Evolutionary conservation across 805 yeast species (phyloP).

Genomic region (Nakazawaea sp.): DNA sequence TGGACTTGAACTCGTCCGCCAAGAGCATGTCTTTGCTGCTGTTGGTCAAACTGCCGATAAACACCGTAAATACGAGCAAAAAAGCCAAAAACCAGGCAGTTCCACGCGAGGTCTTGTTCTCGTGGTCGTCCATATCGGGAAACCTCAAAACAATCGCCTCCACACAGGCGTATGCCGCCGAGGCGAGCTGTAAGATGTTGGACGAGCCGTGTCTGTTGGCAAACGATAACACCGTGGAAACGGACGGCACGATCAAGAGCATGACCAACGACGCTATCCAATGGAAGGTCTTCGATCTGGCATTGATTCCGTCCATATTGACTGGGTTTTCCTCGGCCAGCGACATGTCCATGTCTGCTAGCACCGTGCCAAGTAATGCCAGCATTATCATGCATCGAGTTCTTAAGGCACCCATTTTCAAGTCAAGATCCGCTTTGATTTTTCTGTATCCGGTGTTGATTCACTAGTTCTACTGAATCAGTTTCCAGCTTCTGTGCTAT

Average conservation of each 20-base stretch:
- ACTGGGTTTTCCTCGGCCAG: conserved; percentile 1
- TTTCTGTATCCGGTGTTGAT: too few relatives aligned
- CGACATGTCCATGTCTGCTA: conserved; percentile 7
- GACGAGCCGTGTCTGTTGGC: conserved; percentile 43
- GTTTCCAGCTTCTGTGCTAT: too few relatives aligned
- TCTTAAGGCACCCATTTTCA: too few relatives aligned
- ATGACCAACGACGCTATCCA: conserved; percentile 49
- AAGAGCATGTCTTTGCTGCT: conserved; percentile 40
- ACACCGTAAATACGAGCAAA: conserved; percentile 38
- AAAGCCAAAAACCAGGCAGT: conserved; percentile 57
- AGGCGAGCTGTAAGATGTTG: conserved; percentile 36
- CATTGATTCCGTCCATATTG: conserved; percentile 19
- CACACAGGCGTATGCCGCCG: conserved; percentile 42
- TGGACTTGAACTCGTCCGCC: conserved; percentile 21
- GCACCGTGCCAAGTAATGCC: neutral
- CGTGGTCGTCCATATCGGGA: conserved; percentile 60
- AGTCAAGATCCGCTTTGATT: too few relatives aligned
- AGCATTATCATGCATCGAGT: too few relatives aligned
- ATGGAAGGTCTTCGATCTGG: conserved; percentile 53
- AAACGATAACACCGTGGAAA: conserved; percentile 46
- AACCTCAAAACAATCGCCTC: conserved; percentile 55
- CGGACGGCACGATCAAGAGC: conserved; percentile 48
- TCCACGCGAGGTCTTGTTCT: conserved; percentile 60
- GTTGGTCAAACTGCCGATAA: conserved; percentile 47
- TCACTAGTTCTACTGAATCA: too few relatives aligned